These are phyloP conservation scores for Aphanomyces stellatus DNA, from an alignment of 352 stramenopile genomes.

Conservation along the genomic window DNA sequence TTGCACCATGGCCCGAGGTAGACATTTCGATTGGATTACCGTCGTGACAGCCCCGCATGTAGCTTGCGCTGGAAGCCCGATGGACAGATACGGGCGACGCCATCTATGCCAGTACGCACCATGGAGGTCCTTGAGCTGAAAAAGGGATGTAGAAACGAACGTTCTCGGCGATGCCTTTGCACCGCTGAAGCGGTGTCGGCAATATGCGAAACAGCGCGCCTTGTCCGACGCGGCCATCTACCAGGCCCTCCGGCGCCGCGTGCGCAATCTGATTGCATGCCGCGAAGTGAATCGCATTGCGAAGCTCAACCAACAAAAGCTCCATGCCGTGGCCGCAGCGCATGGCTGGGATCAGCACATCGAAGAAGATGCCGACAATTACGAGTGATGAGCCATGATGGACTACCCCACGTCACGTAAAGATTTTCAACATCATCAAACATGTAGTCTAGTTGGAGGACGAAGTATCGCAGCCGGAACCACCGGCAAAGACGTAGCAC, in stretches of 20 bases:
- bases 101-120: neutral
- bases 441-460: too few species aligned
- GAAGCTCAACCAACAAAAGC: neutral
- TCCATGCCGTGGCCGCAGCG: too few species aligned
- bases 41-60: neutral
- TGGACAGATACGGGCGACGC: neutral
- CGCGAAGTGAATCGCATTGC: neutral
- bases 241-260: neutral
- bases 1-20: neutral
- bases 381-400: too few species aligned
- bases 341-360: too few species aligned
- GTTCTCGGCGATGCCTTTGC: neutral
- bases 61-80: neutral
- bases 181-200: neutral
- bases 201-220: neutral
- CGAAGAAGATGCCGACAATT: too few species aligned
- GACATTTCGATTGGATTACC: neutral
- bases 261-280: neutral
- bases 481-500: conserved; percentile 49
- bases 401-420: too few species aligned
- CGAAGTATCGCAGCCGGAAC: conserved; percentile 37
- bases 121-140: too few species aligned
- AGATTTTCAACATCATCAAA: too few species aligned
- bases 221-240: neutral
- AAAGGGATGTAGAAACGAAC: neutral